Base-by-base conservation (phyloP, 2,329 filamentous ascomycete species). In the Arthroderma sp. region DNA sequence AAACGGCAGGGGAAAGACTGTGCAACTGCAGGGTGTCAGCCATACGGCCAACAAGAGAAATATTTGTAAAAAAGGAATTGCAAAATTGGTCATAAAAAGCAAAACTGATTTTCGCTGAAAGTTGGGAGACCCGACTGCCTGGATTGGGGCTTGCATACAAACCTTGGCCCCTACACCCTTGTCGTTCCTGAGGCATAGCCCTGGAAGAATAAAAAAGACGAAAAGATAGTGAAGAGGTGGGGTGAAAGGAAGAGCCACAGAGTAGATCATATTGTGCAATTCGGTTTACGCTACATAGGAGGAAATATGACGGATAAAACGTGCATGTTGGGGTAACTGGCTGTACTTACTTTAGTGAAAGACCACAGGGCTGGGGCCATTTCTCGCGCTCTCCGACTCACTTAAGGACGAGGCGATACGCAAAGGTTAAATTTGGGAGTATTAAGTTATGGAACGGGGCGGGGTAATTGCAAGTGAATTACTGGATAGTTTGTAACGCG, bases 401-500 rank as follows among this genome's bases (percentile, higher is more conserved):
- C 23, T 19, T 7, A 51, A 51, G 23, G 9, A 31, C 7, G 11
- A 33, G 31, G 15, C 21, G 23, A 51, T 19, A 51, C 1, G n/a
- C 15, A 31, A 51, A 51, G 15, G 44, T 11, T 51, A 51, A 51
- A 23, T n/a, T 17, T 31, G 44, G 15, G 6, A 19, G 19, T 19
- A 11, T 31, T 4, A 33, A 28, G 44, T 33, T 33, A 31, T 51
- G 44, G 31, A 37, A 38, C 31, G 51, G 53, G 59, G 61, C 53
- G 57, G 56, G 57, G 59, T 37, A 59, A 57, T 59, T 58, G 47
- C 47, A 41, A 49, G 57, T 19, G 47, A 60, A 58, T 56, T 61
- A 61, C 58, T 62, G 60, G 59, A 41, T 23, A 23, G 52, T 39
- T 44, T 55, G 37, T 41, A 56, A 58, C 43, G 58, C 58, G 56